These are phyloP conservation scores for Geosiphon pyriformis DNA, from an alignment of 192 early-diverging fungal genomes.

Conservation along the genomic window DNA sequence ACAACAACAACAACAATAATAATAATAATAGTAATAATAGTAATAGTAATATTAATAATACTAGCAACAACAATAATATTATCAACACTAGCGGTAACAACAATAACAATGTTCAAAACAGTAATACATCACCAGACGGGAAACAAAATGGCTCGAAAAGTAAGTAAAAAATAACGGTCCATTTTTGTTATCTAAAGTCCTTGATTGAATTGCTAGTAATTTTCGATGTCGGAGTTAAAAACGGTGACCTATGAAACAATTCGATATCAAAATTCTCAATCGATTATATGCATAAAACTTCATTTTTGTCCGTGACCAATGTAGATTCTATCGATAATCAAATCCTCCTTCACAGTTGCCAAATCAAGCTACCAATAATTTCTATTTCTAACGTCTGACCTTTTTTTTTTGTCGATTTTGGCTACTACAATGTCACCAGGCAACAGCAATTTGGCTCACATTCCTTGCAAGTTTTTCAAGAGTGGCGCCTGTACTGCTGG, in stretches of 20 bases:
- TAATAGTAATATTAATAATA: conserved; percentile 6
- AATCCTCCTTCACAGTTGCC: too few relatives aligned
- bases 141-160: conserved; percentile 19
- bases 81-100: too few relatives aligned
- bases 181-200: too few relatives aligned
- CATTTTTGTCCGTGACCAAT: neutral
- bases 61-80: neutral
- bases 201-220: too few relatives aligned
- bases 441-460: conserved; percentile 39
- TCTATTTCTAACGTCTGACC: neutral
- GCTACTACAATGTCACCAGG: neutral
- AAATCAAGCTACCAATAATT: too few relatives aligned
- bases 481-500: conserved; percentile 72
- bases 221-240: too few relatives aligned
- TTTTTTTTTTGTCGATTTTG: conserved; percentile 7
- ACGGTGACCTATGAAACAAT: too few relatives aligned
- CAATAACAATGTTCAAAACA: too few relatives aligned
- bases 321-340: neutral
- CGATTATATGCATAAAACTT: too few relatives aligned
- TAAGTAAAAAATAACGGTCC: too few relatives aligned
- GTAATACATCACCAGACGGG: neutral
- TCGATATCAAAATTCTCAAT: too few relatives aligned
- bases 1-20: neutral
- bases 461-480: conserved; percentile 80
- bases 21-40: conserved; percentile 10